These are phyloP conservation scores for Chlamydomonas incerta DNA, from an alignment of 139 green algal genomes.

Conservation along the genomic window DNA sequence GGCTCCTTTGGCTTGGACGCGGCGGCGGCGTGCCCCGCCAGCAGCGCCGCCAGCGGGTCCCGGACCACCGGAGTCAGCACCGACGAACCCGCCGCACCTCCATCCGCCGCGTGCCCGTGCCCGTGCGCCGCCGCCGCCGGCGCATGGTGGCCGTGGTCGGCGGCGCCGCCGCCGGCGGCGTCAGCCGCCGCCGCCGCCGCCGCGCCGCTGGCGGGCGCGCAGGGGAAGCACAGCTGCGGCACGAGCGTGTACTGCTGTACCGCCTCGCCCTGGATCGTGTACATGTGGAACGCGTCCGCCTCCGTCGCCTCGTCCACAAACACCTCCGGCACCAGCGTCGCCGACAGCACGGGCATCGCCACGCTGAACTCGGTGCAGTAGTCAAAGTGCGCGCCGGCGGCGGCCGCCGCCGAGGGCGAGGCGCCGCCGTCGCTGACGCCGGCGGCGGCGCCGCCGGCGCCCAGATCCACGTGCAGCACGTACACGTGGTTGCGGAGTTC, in stretches of 20 bases:
- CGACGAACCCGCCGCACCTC: neutral
- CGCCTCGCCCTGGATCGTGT: slow-evolving; percentile 75
- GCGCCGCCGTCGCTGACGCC: neutral
- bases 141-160: neutral
- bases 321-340: slow-evolving; percentile 58
- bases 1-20: neutral
- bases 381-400: slow-evolving; percentile 62
- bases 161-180: neutral
- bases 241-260: slow-evolving; percentile 92
- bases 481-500: slow-evolving; percentile 73
- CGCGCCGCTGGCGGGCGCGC: neutral
- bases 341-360: slow-evolving; percentile 82
- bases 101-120: neutral
- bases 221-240: slow-evolving; percentile 64
- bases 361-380: slow-evolving; percentile 78
- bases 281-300: slow-evolving; percentile 42
- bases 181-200: neutral
- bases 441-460: neutral
- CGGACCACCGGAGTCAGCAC: neutral
- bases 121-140: neutral
- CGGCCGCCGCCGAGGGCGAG: neutral
- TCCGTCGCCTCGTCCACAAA: slow-evolving; percentile 22
- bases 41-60: slow-evolving; percentile 53
- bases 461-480: slow-evolving; percentile 66
- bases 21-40: slow-evolving; percentile 30